Conservation (phyloP, 306 rosid species). For the Prunus salicina region DNA sequence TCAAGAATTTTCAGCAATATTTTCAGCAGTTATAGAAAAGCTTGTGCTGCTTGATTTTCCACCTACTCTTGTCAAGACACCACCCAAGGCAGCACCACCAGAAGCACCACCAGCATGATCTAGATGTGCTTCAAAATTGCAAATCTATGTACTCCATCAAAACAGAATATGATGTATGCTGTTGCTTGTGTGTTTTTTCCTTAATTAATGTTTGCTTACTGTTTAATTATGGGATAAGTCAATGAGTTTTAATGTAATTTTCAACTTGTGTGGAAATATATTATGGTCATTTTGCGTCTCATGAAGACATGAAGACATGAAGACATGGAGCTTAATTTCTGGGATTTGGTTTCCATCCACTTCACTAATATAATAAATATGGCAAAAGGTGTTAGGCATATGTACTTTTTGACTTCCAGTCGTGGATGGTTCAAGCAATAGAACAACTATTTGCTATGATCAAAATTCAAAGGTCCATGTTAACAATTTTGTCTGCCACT, state of each 20-base stretch:
- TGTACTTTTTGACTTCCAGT: constrained; percentile 2
- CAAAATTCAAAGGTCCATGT: constrained; percentile 6
- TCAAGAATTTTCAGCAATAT: constrained; percentile 66
- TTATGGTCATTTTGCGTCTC: background rate
- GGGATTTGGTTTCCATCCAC: background rate
- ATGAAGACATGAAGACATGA: background rate
- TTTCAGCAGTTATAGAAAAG: constrained; percentile 79
- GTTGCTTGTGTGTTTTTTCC: background rate
- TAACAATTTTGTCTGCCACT: constrained; percentile 19
- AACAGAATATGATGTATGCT: constrained; percentile 11
- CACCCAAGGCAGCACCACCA: constrained; percentile 23
- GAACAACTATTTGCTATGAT: background rate
- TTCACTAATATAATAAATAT: background rate
- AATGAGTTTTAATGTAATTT: constrained; percentile 16
- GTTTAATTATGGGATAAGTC: constrained; percentile 9
- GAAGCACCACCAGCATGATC: constrained; percentile 26
- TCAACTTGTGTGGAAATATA: constrained; percentile 13
- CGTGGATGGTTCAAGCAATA: background rate
- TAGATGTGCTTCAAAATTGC: background rate
- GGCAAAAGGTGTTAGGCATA: background rate
- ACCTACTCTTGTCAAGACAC: constrained; percentile 53
- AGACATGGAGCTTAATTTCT: background rate
- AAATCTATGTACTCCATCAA: background rate
- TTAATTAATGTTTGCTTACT: background rate
- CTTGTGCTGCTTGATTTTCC: constrained; percentile 87